Evolutionary conservation across 306 rosid genomes (phyloP).

Genomic region (Dryas alaskensis): DNA sequence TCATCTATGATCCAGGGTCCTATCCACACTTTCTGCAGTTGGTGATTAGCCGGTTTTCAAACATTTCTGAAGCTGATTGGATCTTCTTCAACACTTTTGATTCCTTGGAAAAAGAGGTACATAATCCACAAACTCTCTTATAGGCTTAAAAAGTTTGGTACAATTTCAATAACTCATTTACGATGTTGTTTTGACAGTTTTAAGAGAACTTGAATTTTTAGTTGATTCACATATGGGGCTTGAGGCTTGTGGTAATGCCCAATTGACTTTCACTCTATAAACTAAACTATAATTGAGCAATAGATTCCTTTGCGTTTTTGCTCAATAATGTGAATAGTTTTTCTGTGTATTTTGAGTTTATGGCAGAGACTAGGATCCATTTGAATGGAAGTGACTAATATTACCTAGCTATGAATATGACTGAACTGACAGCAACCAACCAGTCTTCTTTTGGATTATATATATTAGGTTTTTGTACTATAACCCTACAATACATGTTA

Average conservation of each 20-base stretch:
- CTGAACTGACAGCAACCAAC: not conserved
- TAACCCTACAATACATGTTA: not conserved
- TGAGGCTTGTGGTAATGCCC: not conserved
- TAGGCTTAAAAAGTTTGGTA: too few relatives aligned
- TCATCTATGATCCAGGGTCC: not conserved
- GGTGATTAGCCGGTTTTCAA: conserved; percentile 11
- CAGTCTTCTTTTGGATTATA: not conserved
- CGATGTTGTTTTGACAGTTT: too few relatives aligned
- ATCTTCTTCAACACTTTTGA: conserved; percentile 24
- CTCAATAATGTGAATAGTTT: not conserved
- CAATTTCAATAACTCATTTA: too few relatives aligned
- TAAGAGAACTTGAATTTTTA: too few relatives aligned
- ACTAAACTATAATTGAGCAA: not conserved
- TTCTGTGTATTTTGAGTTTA: not conserved
- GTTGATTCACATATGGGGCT: not conserved
- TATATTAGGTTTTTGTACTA: not conserved
- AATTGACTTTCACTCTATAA: not conserved
- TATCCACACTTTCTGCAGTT: not conserved
- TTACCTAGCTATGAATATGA: not conserved
- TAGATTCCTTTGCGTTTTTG: not conserved
- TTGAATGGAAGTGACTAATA: not conserved
- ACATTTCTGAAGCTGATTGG: conserved; percentile 19
- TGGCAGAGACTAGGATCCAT: not conserved
- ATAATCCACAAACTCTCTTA: too few relatives aligned
- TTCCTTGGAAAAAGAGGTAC: conserved; percentile 26